Evolutionary conservation across 331 rosid species (phyloP), one percentile per base, ranked within the genome.

Genomic region (Cucumis variabilis): DNA sequence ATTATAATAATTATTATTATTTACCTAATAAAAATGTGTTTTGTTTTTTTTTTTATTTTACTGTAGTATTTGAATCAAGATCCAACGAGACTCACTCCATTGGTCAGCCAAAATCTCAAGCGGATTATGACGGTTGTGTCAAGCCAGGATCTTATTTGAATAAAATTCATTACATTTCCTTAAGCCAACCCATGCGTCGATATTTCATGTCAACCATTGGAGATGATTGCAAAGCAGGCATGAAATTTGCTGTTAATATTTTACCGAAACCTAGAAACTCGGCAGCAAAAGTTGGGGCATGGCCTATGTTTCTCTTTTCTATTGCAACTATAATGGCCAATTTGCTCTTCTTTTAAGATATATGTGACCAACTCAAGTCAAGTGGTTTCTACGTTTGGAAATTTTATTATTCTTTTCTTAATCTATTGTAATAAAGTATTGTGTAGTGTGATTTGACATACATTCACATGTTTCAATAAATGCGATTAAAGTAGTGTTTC

Each of bases 161-260:
- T 1, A 51, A 51, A 51, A 3, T 51, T 11, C 14, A 10, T 2
- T 51, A 12, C 14, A 17, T 50, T 14, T 13, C 33, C 27, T 41
- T 66, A 4, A 2, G 13, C 15, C 63, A 9, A 3, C 37, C 76
- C 16, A n/a, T 37, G 14, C 62, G 41, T 21, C 13, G 17, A 19
- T 83, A 63, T 55, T 83, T 83, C 20, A 23, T 83, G 2, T 63
- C 41, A 24, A 83, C 77, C 51, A 7, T 7, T n/a, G 77, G 23
- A 7, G n/a, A 83, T n/a, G 58, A 83, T 20, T 83, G 76, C 41
- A 8, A 83, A 5, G 11, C 1, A 11, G 86, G 86, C 62, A 58
- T 50, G 66, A 83, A 83, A 70, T 83, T 83, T n/a, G 28, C 86
- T n/a, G n/a, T 83, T 16, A 24, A 83, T 55, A 63, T 83, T 66